Base-by-base conservation (phyloP, 148 eudicot genomes). In the Drosera capensis region DNA sequence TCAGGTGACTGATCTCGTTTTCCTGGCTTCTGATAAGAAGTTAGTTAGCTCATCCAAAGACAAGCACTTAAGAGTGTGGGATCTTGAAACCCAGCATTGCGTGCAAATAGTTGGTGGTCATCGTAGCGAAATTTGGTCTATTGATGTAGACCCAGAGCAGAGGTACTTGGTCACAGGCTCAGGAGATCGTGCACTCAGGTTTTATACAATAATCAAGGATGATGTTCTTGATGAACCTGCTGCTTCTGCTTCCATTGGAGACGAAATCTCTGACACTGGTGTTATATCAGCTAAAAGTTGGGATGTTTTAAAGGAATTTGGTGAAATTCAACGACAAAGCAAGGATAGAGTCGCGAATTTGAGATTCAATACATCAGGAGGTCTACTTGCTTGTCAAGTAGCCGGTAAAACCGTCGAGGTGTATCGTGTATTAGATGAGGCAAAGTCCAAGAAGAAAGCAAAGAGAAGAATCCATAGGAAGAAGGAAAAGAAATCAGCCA, bases 11-110 rank as follows among this genome's bases (percentile, higher is more conserved):
- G 95, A 85, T 40, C 67, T 90, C 59, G 80, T 72, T 14, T 90
- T 90, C 63, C 63, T 90, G 64, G 93, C 80, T 64, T 70, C 77
- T 29, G 75, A 80, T 38, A 80, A 78, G 58, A 90, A 75, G 56
- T 63, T 90, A 59, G 82, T 84, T 48, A 90, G 88, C 60, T 80
- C 95, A n/a, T 90, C 99, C 8, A 90, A 90, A 59, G 99, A 90
- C 76, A 90, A 84, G 53, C 84, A 78, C 47, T 57, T 90, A 52
- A 84, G 95, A 65, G 85, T 90, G 45, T 84, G 99, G 99, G 99
- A 90, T 70, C 79, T 78, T 51, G 99, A 90, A 55, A 80, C 93
- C 15, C 95, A 90, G 55, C 82, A 90, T 46, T 90, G 99, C 43
- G 66, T 78, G 77, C 99, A 90, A 73, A 90, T 84, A 30, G 63